phyloP scores from a whole-genome alignment of 2,329 filamentous ascomycete species.

The Microcyclospora pomicola region DNA sequence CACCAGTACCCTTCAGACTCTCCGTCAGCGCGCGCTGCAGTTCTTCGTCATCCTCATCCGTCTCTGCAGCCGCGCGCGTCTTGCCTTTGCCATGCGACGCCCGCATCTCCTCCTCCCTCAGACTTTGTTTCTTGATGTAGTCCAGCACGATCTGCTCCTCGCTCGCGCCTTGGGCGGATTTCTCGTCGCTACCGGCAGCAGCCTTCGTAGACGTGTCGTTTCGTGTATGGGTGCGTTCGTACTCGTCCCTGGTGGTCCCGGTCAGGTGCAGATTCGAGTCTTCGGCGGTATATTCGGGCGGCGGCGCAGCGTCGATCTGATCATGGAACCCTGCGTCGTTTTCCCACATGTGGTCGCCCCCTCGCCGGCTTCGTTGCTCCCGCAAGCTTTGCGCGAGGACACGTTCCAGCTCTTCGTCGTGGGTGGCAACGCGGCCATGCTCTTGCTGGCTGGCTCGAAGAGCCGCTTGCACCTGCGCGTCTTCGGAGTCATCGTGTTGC shows the following conservation, averaged over 20 bases:
- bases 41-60: slow-evolving; percentile 33
- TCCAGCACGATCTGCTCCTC: slow-evolving; percentile 65
- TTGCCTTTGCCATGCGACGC: slow-evolving; percentile 1
- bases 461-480: slow-evolving; percentile 31
- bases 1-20: slow-evolving; percentile 34
- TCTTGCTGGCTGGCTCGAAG: slow-evolving; percentile 37
- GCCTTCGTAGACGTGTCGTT: slow-evolving; percentile 1
- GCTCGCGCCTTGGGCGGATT: slow-evolving; percentile 26
- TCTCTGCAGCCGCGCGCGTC: slow-evolving; percentile 2
- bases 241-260: slow-evolving; percentile 16
- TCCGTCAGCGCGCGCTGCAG: slow-evolving; percentile 41
- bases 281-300: slow-evolving; percentile 7
- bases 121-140: slow-evolving; percentile 63
- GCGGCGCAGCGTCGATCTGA: slow-evolving; percentile 4
- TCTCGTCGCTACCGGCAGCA: slow-evolving; percentile 9
- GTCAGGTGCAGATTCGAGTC: background rate
- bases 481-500: slow-evolving; percentile 22
- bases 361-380: slow-evolving; percentile 23
- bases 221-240: slow-evolving; percentile 5
- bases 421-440: slow-evolving; percentile 4
- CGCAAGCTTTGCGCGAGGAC: slow-evolving; percentile 31
- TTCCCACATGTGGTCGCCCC: slow-evolving; percentile 8
- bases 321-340: slow-evolving; percentile 13
- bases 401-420: slow-evolving; percentile 29
- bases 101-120: slow-evolving; percentile 49